Conservation (phyloP, 1,284 basidiomycete genomes). For the Lignosus rhinocerotis region DNA sequence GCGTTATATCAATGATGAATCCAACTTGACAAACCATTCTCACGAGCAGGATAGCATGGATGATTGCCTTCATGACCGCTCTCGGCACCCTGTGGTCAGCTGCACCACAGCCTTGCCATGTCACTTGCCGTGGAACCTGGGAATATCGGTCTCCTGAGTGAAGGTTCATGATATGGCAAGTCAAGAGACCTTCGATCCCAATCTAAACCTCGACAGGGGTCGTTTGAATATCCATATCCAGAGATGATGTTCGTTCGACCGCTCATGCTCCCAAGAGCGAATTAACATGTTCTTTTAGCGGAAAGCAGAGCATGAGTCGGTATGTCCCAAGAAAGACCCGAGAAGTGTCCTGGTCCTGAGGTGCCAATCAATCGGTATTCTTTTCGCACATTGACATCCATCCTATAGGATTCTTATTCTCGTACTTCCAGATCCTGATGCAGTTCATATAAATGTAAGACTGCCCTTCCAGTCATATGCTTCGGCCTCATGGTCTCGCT, state of each 20-base stretch:
- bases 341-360: conserved; percentile 16
- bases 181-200: conserved; percentile 1
- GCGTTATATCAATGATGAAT: not conserved
- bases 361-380: conserved; percentile 9
- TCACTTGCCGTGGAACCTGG: conserved; percentile 2
- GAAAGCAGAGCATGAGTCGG: not conserved
- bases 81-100: conserved; percentile 16
- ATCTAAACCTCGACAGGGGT: conserved; percentile 3
- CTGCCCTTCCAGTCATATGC: conserved; percentile 24
- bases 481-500: conserved; percentile 25
- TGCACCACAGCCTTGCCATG: conserved; percentile 11
- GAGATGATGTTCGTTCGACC: not conserved
- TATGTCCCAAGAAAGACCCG: conserved; percentile 2
- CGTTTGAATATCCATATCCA: not conserved
- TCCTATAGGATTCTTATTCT: conserved; percentile 9
- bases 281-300: not conserved
- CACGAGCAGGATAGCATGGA: conserved; percentile 4
- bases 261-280: not conserved
- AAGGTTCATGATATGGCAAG: conserved; percentile 8
- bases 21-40: not conserved
- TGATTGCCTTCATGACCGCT: conserved; percentile 13
- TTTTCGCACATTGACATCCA: conserved; percentile 21
- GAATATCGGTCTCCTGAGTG: conserved; percentile 7
- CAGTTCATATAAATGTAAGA: conserved; percentile 17
- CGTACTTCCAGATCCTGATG: conserved; percentile 13